Evolutionary conservation across 768 basidiomycete genomes (phyloP), one percentile per base, ranked within the genome.

Genomic region (Suillus paluster): DNA sequence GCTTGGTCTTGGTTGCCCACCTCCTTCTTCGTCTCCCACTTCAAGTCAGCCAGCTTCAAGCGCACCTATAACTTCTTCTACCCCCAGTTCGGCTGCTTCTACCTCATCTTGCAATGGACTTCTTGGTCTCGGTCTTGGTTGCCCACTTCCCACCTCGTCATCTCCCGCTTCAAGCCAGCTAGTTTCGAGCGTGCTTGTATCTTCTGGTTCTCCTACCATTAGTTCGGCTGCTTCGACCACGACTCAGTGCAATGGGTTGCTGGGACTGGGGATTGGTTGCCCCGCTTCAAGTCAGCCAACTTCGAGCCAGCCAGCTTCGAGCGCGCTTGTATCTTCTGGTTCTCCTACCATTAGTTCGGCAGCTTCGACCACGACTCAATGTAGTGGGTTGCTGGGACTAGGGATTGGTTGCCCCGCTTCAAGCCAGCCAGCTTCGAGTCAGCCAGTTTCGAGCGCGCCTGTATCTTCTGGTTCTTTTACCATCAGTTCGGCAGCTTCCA

Each of bases 241-340:
- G 36, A 11, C 10, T 33, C 30, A 30, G 30, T 50, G 49, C 30
- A 25, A 17, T 21, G 72, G 66, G 1, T 39, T 71, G 1, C 54
- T 73, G 27, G 72, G 66, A 6, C 54, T 69, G 21, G 63, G 58
- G 17, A 2, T 64, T 25, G 70, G 64, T 27, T 73, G 67, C n/a
- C 46, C 17, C 65, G 15, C 23, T 60, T 3, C 23, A n/a, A n/a
- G n/a, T n/a, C n/a, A n/a, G n/a, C n/a, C n/a, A n/a, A n/a, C n/a
- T n/a, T n/a, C n/a, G n/a, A n/a, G n/a, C n/a, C n/a, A n/a, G n/a
- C n/a, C n/a, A 21, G 57, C 10, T 34, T 34, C 34, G 34, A 34
- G 34, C 34, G 34, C 34, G 34, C 8, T 10, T 34, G 34, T 34
- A 34, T 3, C 34, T 34, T 34, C 34, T 34, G 34, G 34, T 34